Evolutionary conservation across 1,139 yeast species (phyloP).

Genomic region (Hanseniaspora sp.): DNA sequence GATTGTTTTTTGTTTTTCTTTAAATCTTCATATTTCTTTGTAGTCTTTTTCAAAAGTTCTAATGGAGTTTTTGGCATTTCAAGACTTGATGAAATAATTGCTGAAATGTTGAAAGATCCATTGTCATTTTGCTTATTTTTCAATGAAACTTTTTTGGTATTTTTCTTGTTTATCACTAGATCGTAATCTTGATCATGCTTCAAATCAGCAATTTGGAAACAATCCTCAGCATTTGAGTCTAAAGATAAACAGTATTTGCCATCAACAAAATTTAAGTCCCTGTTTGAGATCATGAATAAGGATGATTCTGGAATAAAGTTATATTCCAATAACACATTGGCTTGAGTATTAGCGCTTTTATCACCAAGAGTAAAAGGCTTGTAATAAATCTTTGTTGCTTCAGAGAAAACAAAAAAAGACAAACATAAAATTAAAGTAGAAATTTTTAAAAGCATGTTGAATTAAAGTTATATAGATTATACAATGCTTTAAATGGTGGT

Average conservation of each 20-base stretch:
- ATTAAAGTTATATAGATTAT: background rate
- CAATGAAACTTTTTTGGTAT: background rate
- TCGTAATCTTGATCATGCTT: background rate
- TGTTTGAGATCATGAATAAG: slow-evolving; percentile 2
- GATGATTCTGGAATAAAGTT: slow-evolving; percentile 14
- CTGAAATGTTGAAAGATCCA: background rate
- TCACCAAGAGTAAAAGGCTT: background rate
- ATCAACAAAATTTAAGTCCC: background rate
- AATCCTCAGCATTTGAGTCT: background rate
- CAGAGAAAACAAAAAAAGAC: background rate
- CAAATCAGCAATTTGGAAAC: slow-evolving; percentile 4
- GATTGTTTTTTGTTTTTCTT: slow-evolving; percentile 9
- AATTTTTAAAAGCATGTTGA: background rate
- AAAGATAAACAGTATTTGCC: slow-evolving; percentile 9
- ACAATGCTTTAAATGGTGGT: too few relatives aligned
- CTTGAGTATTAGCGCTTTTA: background rate
- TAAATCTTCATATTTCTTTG: slow-evolving; percentile 13
- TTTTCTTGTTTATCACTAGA: background rate
- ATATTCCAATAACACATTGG: slow-evolving; percentile 3
- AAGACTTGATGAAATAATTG: background rate
- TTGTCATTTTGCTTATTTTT: background rate
- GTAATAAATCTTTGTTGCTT: slow-evolving; percentile 6
- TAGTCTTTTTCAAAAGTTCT: slow-evolving; percentile 7
- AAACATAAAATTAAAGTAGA: background rate
- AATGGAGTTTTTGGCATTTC: slow-evolving; percentile 4